Base-by-base conservation (phyloP, 2,329 filamentous ascomycete genomes). In the Epichloe uncinata region DNA sequence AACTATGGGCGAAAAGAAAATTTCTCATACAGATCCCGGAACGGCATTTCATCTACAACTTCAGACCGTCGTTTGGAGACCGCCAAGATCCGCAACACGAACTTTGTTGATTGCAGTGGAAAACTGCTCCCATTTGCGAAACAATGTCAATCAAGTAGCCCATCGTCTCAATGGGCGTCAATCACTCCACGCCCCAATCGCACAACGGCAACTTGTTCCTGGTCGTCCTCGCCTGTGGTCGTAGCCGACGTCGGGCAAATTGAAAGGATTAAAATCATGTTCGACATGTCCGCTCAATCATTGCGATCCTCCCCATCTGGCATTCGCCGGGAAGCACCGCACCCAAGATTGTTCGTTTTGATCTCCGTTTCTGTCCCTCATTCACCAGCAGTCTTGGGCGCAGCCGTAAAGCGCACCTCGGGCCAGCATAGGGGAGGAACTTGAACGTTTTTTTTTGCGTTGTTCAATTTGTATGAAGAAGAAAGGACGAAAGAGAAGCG, bases 341-440 rank as follows among this genome's bases (percentile, higher is more conserved):
- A 76, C 73, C 73, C 73, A 76, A 76, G 73, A 76, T 74, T 74
- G 73, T 70, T 69, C 73, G 72, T 60, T 70, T 73, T 71, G 54
- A 63, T 76, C 73, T 76, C 67, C 73, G 70, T 76, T 69, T 73
- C 60, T 67, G 64, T 66, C 68, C 64, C 71, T 67, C 66, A 60
- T 62, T 63, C 61, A 68, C 72, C 58, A 52, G 53, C 57, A 70
- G 73, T 76, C 73, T 52, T 76, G 73, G 73, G 68, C 58, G 60
- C 60, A 62, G 59, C 56, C 59, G 55, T 41, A 35, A 56, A 59
- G 62, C 62, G 63, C 66, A 69, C 73, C 73, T 76, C 72, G 66
- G 69, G 71, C 65, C 69, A 65, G 69, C 61, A 45, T 57, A 43
- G 51, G 54, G 62, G 62, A 66, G 61, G 58, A 67, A 66, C 64